Base-by-base conservation (phyloP, 306 rosid species). In the Mimosa pudica region DNA sequence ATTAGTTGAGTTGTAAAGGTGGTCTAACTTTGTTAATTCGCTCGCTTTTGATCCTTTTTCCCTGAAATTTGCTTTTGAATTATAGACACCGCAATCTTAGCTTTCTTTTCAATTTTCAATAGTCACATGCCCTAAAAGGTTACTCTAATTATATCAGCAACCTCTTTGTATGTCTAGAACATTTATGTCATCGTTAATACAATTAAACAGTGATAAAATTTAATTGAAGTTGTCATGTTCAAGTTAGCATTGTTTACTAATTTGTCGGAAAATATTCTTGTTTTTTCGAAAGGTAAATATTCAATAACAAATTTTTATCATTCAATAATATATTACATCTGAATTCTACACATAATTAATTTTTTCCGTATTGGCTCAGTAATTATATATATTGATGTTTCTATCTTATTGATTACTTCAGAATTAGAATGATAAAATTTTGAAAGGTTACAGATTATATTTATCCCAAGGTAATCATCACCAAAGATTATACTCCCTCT, bases 1-100 rank as follows among this genome's bases (percentile, higher is more conserved):
- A 18, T 55, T 17, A 17, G 17, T 77, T 72, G 69, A 77, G 75
- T 72, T 24, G 33, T 17, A 64, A 82, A 77, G 75, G 70, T 18
- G 55, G 64, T 54, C 75, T 68, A 24, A 62, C 72, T 77, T n/a
- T 18, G 38, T 76, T 74, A n/a, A 8, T 75, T 44, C 5, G 42
- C 42, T 44, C 5, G 42, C 42, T 38, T 38, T 38, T 38, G 42
- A 38, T 38, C 5, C 5, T 38, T 38, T 38, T 38, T 38, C 42
- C 42, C 42, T 38, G 42, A 38, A 38, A 38, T 38, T 38, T 30
- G 61, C 45, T 75, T 75, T 75, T 60, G 70, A 46, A 46, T 63
- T 63, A 8, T 47, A n/a, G 30, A 47, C 36, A 33, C 10, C 10
- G 12, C 52, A 24, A 67, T 48, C 44, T 6, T 12, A 45, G n/a